phyloP scores from a whole-genome alignment of 208 protist genomes.

The Acanthamoeba divionensis region DNA sequence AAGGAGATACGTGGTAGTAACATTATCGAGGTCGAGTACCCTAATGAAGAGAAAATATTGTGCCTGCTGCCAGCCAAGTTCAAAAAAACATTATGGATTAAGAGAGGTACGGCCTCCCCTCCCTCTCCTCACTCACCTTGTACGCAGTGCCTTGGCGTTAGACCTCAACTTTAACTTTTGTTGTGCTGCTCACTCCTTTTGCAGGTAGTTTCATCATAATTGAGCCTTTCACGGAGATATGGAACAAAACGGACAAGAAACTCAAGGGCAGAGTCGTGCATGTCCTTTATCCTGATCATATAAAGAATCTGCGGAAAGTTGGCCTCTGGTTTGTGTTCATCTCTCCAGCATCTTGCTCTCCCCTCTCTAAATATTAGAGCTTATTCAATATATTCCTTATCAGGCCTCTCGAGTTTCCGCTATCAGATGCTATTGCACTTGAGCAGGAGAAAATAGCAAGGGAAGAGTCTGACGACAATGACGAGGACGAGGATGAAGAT shows the following conservation, averaged over 20 bases:
- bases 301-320: neutral
- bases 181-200: neutral
- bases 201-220: slow-evolving; percentile 17
- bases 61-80: slow-evolving; percentile 46
- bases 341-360: neutral
- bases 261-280: neutral
- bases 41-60: neutral
- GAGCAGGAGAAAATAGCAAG: neutral
- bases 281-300: slow-evolving; percentile 14
- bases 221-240: slow-evolving; percentile 8
- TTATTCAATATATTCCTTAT: neutral
- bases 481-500: slow-evolving; percentile 8
- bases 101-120: neutral
- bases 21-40: neutral
- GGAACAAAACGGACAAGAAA: slow-evolving; percentile 25
- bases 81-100: slow-evolving; percentile 31
- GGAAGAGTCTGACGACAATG: neutral
- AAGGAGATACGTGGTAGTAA: slow-evolving; percentile 4
- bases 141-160: neutral
- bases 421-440: neutral
- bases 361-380: neutral
- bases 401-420: neutral
- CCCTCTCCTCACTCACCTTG: neutral
- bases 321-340: neutral
- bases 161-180: neutral